Percentiles rank a stretch among this genome's conserved stretches.
Conservation (phyloP, 768 basidiomycete genomes). For the Tylopilus plumbeoviolaceoides region DNA sequence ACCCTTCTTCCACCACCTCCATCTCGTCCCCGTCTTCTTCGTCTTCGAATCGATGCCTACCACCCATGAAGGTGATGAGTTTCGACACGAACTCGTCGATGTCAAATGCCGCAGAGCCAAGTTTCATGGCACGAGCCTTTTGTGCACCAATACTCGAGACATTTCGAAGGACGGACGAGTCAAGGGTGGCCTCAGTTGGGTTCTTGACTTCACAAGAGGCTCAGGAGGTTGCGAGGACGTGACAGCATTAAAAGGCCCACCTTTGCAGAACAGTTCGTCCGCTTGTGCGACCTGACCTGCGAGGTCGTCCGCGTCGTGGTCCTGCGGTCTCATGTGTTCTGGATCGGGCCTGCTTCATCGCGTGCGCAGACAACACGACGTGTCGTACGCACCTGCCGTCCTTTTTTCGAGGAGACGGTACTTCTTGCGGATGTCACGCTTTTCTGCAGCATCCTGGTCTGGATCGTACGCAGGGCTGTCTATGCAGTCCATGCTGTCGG, state of each 20-base stretch:
- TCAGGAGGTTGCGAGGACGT: neutral
- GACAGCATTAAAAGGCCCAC: conserved; percentile 29
- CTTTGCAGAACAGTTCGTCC: conserved; percentile 61
- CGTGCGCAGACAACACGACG: neutral
- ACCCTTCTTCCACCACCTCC: conserved; percentile 46
- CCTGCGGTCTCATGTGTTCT: conserved; percentile 50
- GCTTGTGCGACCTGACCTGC: conserved; percentile 53
- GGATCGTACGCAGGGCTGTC: conserved; percentile 60
- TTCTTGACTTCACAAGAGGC: conserved; percentile 53
- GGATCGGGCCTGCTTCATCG: conserved; percentile 9
- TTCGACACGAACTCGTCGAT: conserved; percentile 85
- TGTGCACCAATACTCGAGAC: conserved; percentile 77
- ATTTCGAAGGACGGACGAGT: conserved; percentile 75
- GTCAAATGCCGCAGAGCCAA: conserved; percentile 86
- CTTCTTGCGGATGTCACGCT: conserved; percentile 65
- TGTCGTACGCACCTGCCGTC: conserved; percentile 52
- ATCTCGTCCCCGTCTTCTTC: conserved; percentile 48
- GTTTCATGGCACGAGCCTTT: conserved; percentile 89
- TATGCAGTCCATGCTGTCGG: conserved; percentile 14
- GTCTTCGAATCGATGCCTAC: conserved; percentile 45
- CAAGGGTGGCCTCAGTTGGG: conserved; percentile 86
- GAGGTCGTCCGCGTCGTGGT: conserved; percentile 54
- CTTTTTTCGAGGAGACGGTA: conserved; percentile 65
- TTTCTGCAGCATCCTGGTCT: conserved; percentile 79
- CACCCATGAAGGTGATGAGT: conserved; percentile 74